These are phyloP conservation scores for Didymella arachidicola DNA, from an alignment of 2,329 filamentous ascomycete genomes.

Conservation along the genomic window DNA sequence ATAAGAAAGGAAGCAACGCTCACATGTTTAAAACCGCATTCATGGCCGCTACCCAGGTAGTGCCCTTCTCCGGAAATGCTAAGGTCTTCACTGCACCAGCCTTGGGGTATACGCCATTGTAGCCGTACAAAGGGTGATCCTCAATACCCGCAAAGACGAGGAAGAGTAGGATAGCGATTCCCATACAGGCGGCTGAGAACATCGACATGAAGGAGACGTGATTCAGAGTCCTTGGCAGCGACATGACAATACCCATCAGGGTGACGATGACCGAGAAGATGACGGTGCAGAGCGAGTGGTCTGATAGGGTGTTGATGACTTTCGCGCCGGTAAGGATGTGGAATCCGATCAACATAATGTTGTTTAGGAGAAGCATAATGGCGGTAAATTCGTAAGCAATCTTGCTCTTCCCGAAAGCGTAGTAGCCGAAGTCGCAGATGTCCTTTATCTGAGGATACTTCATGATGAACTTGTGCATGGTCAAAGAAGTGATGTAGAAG, in stretches of 20 bases:
- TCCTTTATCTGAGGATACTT: constrained; percentile 88
- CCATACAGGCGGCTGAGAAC: constrained; percentile 83
- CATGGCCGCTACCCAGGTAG: constrained; percentile 81
- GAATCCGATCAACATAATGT: constrained; percentile 83
- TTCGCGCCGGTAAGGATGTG: constrained; percentile 20
- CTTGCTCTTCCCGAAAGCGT: constrained; percentile 83
- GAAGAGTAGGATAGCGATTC: constrained; percentile 83
- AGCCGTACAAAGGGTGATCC: constrained; percentile 66
- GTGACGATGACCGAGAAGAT: constrained; percentile 77
- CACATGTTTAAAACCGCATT: constrained; percentile 60
- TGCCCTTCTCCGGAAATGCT: constrained; percentile 71
- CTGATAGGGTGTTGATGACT: constrained; percentile 60
- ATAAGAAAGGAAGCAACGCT: no score
- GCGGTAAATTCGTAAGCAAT: constrained; percentile 74
- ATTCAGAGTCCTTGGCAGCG: constrained; percentile 83
- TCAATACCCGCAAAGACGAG: constrained; percentile 82
- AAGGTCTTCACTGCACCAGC: constrained; percentile 71
- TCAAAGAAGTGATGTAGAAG: constrained; percentile 77
- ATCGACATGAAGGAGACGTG: constrained; percentile 80
- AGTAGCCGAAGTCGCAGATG: constrained; percentile 91
- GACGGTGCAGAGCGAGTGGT: constrained; percentile 76
- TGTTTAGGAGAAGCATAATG: constrained; percentile 90
- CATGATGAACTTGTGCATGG: constrained; percentile 79
- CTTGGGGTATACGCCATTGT: constrained; percentile 63
- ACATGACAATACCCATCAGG: constrained; percentile 78